Conservation (phyloP, 108 stramenopile genomes). For the Fistulifera solaris region DNA sequence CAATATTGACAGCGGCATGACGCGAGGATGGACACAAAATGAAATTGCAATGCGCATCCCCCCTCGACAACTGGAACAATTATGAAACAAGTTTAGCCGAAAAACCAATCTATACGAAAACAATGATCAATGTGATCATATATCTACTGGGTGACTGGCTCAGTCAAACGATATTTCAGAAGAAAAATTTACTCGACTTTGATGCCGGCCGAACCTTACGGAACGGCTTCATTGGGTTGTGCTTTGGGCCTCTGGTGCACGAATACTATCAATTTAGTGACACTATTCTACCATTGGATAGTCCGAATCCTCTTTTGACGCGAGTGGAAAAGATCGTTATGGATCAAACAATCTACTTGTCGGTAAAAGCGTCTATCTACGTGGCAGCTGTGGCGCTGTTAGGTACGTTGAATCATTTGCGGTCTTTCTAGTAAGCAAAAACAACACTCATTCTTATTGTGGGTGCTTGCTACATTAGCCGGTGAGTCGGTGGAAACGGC, state of each 20-base stretch:
- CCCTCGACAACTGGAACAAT: constrained; percentile 82
- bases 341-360: constrained; percentile 91
- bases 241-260: constrained; percentile 91
- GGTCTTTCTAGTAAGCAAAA: too few relatives aligned
- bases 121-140: constrained; percentile 90
- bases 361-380: constrained; percentile 85
- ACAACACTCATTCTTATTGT: too few relatives aligned
- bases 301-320: constrained; percentile 44
- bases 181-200: constrained; percentile 80
- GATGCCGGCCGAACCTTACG: constrained; percentile 72
- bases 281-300: constrained; percentile 80
- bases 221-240: constrained; percentile 89
- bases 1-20: constrained; percentile 77
- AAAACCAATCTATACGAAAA: constrained; percentile 87
- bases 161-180: constrained; percentile 73
- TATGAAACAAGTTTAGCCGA: constrained; percentile 73
- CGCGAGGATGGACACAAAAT: constrained; percentile 71
- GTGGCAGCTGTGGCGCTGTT: constrained; percentile 76
- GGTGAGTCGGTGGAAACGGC: constrained; percentile 23
- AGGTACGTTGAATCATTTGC: constrained; percentile 28
- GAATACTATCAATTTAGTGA: constrained; percentile 93
- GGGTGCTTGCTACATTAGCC: too few relatives aligned
- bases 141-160: constrained; percentile 93
- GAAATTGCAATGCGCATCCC: constrained; percentile 76
- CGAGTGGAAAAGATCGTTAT: constrained; percentile 89